Conservation (phyloP, 148 eudicot genomes). For the Dysphania ambrosioides region DNA sequence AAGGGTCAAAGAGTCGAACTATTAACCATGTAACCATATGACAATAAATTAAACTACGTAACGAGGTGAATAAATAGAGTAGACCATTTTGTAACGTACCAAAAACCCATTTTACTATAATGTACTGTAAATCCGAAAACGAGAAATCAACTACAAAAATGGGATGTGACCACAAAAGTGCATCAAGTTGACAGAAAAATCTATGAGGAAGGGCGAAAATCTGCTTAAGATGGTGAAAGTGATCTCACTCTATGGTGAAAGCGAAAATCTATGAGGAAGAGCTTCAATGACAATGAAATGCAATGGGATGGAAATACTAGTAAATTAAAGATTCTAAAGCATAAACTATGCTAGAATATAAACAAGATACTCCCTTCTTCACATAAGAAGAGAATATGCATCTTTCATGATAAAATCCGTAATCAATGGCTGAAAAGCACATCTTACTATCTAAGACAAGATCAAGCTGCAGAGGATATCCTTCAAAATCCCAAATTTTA, state of each 20-base stretch:
- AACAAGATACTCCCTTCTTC: neutral
- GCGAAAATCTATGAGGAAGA: neutral
- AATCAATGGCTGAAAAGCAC: neutral
- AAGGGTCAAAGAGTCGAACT: too few species aligned
- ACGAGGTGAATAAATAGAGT: too few species aligned
- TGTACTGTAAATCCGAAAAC: neutral
- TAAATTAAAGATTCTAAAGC: neutral
- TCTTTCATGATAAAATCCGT: neutral
- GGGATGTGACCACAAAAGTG: neutral
- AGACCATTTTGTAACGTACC: too few species aligned
- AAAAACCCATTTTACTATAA: neutral
- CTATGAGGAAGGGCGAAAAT: neutral
- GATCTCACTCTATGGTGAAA: neutral
- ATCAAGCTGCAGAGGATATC: neutral
- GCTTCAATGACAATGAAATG: neutral
- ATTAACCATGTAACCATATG: too few species aligned
- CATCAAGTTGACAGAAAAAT: neutral
- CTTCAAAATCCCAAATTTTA: neutral
- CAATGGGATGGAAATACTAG: neutral
- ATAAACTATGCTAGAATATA: neutral
- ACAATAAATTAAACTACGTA: too few species aligned
- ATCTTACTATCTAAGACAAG: neutral
- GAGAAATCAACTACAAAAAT: neutral
- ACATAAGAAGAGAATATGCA: neutral
- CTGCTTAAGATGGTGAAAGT: neutral